Evolutionary conservation across 2,329 filamentous ascomycete species (phyloP), one percentile per base, ranked within the genome.

Genomic region (Ophiostoma ips): DNA sequence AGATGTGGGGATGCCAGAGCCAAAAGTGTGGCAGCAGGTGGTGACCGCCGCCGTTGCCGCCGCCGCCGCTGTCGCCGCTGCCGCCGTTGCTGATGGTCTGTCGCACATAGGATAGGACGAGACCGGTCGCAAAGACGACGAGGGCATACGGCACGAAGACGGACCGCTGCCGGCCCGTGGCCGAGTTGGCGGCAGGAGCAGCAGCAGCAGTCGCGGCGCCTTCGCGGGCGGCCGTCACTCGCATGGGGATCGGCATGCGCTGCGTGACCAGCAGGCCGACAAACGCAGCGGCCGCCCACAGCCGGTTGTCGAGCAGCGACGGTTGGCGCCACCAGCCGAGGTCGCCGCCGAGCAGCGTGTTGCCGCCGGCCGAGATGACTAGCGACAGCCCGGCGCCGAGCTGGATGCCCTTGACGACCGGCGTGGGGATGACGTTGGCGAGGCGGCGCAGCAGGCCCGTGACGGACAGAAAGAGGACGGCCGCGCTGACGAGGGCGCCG

Each of bases 331-430:
- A 66, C 87, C 87, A 94, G 12, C 71, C 69, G 4, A 95, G 70
- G 16, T 43, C 30, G 2, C 79, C 78, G 16, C 73, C 70, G 12
- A 92, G 71, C 52, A 94, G 73, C 44, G 71, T 75, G 0, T 73
- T 71, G 0, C 73, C 71, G 3, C 86, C 87, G 8, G 87, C 86
- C 12, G 85, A 84, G 51, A 94, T 74, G 49, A 88, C 76, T 15
- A 96, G 74, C 15, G 84, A 87, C 45, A 96, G 70, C 1, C 90
- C 90, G 5, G 90, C 90, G 35, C 90, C 90, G 45, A 95, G 79
- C 66, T 96, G 92, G 56, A 96, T 95, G 30, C 90, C 90, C 62
- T 94, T 95, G 49, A 96, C 82, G 0, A 96, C 84, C 0, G 89
- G 86, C 13, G 89, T 77, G 0, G 90, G 90, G 9, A 94, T 83